Evolutionary conservation across 1,139 yeast species (phyloP).

Genomic region (Hyphopichia fennica): DNA sequence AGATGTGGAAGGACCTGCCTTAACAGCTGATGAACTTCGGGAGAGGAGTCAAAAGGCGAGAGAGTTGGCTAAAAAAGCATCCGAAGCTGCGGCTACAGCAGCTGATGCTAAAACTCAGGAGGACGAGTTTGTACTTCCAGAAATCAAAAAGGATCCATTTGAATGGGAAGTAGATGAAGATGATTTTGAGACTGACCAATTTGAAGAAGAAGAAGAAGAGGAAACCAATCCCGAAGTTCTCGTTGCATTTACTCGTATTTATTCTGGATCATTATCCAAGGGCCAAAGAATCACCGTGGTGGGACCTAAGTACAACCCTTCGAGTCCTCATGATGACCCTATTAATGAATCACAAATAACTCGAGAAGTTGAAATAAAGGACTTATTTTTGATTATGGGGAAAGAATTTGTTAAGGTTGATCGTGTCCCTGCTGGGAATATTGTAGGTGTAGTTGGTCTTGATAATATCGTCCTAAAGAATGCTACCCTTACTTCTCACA

Average conservation of each 20-base stretch:
- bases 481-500: conserved; percentile 68
- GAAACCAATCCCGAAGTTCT: conserved; percentile 57
- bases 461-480: conserved; percentile 80
- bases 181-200: conserved; percentile 37
- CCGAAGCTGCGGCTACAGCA: conserved; percentile 53
- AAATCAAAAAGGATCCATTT: conserved; percentile 33
- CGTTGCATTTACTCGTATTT: conserved; percentile 86
- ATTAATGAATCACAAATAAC: conserved; percentile 46
- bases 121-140: conserved; percentile 33
- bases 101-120: conserved; percentile 20
- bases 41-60: conserved; percentile 72
- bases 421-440: conserved; percentile 90
- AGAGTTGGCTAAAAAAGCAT: conserved; percentile 65
- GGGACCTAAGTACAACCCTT: conserved; percentile 87
- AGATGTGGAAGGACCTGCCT: conserved; percentile 32
- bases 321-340: conserved; percentile 51
- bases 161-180: conserved; percentile 50
- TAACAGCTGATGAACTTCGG: conserved; percentile 59
- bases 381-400: conserved; percentile 87
- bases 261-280: conserved; percentile 73
- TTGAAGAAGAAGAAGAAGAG: conserved; percentile 42
- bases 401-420: conserved; percentile 77
- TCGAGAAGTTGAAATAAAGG: conserved; percentile 51
- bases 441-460: conserved; percentile 91
- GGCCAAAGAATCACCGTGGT: conserved; percentile 76